phyloP scores from a whole-genome alignment of 768 basidiomycete species.

The Panus rudis region DNA sequence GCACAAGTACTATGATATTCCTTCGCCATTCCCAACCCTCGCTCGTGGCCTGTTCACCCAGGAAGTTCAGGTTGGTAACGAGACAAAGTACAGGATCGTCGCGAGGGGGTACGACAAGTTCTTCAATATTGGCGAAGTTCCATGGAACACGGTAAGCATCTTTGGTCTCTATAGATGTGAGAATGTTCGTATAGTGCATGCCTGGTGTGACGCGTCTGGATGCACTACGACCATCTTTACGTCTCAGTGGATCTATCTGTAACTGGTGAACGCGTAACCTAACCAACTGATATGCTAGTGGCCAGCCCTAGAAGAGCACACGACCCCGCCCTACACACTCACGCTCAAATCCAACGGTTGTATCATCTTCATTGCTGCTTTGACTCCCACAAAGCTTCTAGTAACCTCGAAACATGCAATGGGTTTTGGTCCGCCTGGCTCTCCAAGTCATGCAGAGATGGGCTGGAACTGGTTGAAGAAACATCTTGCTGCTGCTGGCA shows the following conservation, averaged over 20 bases:
- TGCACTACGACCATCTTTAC: too few relatives aligned
- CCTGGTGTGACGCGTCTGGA: background rate
- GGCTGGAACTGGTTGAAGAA: constrained; percentile 79
- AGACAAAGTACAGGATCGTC: constrained; percentile 54
- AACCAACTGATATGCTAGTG: constrained; percentile 69
- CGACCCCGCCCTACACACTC: constrained; percentile 71
- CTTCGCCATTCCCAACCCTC: constrained; percentile 91
- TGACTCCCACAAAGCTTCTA: constrained; percentile 66
- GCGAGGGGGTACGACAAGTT: constrained; percentile 97
- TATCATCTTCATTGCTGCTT: constrained; percentile 89
- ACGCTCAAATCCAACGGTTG: constrained; percentile 96
- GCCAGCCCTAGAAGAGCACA: constrained; percentile 61
- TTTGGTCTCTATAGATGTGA: background rate
- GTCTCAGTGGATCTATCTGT: too few relatives aligned
- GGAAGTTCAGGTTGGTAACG: constrained; percentile 28
- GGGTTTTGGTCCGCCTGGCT: constrained; percentile 36
- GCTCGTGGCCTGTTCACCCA: constrained; percentile 84
- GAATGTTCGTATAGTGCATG: background rate
- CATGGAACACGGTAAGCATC: constrained; percentile 79
- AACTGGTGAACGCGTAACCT: too few relatives aligned
- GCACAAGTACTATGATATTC: constrained; percentile 85
- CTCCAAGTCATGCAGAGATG: constrained; percentile 64
- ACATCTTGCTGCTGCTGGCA: constrained; percentile 55
- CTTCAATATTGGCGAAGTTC: constrained; percentile 95
- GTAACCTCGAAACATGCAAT: constrained; percentile 92